phyloP scores from a whole-genome alignment of 768 basidiomycete species.

The Termitomyces bulborhizus region DNA sequence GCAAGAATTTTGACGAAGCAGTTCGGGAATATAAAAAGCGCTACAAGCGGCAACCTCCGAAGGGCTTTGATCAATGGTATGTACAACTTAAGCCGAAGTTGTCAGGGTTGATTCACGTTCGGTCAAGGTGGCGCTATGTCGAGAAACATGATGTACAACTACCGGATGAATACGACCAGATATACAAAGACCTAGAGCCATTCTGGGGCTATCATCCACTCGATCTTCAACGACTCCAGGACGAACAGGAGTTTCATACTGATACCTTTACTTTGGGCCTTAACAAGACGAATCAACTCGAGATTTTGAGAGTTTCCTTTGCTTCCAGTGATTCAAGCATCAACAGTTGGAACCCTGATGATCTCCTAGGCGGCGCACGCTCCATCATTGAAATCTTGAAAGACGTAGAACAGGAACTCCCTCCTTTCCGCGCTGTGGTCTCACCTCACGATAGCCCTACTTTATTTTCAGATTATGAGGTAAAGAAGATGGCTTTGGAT shows the following conservation, averaged over 20 bases:
- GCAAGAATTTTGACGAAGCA: slow-evolving; percentile 67
- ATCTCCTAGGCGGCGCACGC: slow-evolving; percentile 13
- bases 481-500: slow-evolving; percentile 13
- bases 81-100: slow-evolving; percentile 21
- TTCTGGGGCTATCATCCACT: slow-evolving; percentile 35
- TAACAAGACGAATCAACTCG: slow-evolving; percentile 12
- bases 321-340: background rate
- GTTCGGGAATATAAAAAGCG: slow-evolving; percentile 70
- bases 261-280: slow-evolving; percentile 32
- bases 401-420: slow-evolving; percentile 24
- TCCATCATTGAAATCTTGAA: slow-evolving; percentile 21
- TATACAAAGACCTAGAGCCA: slow-evolving; percentile 34
- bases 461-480: slow-evolving; percentile 17
- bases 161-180: slow-evolving; percentile 51
- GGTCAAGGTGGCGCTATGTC: slow-evolving; percentile 39
- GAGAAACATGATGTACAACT: slow-evolving; percentile 38
- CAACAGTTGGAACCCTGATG: slow-evolving; percentile 12
- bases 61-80: slow-evolving; percentile 84
- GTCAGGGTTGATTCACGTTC: background rate
- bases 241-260: slow-evolving; percentile 20
- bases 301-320: slow-evolving; percentile 13
- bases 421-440: slow-evolving; percentile 31
- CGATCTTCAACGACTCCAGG: slow-evolving; percentile 22
- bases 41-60: slow-evolving; percentile 75
- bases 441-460: slow-evolving; percentile 27